Evolutionary conservation across 1,284 basidiomycete species (phyloP).

Genomic region (Tilletia indica): DNA sequence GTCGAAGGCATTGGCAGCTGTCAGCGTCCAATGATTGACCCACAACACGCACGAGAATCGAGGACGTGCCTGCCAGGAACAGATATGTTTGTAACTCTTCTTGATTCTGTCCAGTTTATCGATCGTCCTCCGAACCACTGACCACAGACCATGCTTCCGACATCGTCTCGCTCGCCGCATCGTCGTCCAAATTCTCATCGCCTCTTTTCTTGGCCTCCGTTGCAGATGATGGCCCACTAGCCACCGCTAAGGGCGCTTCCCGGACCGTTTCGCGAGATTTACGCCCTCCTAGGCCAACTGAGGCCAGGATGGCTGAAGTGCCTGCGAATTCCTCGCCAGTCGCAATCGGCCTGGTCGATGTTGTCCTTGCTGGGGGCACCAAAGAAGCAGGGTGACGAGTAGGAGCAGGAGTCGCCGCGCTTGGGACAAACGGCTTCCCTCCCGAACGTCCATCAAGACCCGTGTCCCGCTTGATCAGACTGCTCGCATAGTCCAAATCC

Average conservation of each 20-base stretch:
- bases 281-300: background rate
- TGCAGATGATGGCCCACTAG: background rate
- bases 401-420: background rate
- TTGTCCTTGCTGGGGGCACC: background rate
- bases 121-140: slow-evolving; percentile 8
- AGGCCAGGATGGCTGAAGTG: background rate
- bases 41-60: too few species aligned
- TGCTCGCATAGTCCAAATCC: slow-evolving; percentile 48
- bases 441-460: slow-evolving; percentile 12
- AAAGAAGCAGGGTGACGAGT: background rate
- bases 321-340: background rate
- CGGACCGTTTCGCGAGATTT: slow-evolving; percentile 9
- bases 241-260: background rate
- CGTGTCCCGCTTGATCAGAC: slow-evolving; percentile 35
- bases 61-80: too few species aligned
- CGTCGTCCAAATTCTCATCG: background rate
- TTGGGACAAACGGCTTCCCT: slow-evolving; percentile 1
- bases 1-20: too few species aligned
- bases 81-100: too few species aligned
- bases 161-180: slow-evolving; percentile 9
- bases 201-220: background rate
- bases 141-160: slow-evolving; percentile 10
- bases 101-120: background rate
- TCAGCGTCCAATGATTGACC: too few species aligned
- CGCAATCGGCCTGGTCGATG: background rate